Evolutionary conservation across 768 basidiomycete genomes (phyloP).

Genomic region (Leccinum uliginosum): DNA sequence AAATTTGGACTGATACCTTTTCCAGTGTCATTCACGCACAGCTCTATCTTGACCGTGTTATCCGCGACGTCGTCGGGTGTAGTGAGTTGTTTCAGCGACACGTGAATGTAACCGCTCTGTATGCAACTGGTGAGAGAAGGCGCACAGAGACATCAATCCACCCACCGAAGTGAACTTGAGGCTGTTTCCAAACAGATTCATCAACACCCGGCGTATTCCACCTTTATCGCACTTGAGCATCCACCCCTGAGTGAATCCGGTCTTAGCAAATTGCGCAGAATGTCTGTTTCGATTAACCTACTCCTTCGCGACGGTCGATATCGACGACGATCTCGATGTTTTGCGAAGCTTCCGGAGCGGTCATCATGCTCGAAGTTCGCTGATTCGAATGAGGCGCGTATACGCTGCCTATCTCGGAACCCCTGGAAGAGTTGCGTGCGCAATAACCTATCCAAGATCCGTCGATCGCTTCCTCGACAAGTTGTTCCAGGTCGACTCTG

Average conservation of each 20-base stretch:
- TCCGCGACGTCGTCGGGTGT: conserved; percentile 47
- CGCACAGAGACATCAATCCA: conserved; percentile 4
- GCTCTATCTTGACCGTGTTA: conserved; percentile 69
- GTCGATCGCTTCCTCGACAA: conserved; percentile 87
- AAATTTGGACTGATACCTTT: conserved; percentile 96
- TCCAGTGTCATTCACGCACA: conserved; percentile 84
- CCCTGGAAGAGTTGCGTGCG: conserved; percentile 66
- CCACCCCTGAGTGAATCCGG: conserved; percentile 64
- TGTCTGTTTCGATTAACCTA: conserved; percentile 30
- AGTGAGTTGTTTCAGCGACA: conserved; percentile 72
- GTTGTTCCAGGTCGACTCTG: conserved; percentile 71
- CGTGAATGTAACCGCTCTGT: conserved; percentile 86
- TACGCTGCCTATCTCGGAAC: conserved; percentile 86
- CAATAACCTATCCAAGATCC: conserved; percentile 93
- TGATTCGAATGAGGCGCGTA: conserved; percentile 71
- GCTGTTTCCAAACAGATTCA: conserved; percentile 95
- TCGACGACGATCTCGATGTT: conserved; percentile 88
- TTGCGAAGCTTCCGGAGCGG: conserved; percentile 29
- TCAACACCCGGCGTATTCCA: conserved; percentile 84
- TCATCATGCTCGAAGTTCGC: conserved; percentile 38
- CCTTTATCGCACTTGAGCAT: conserved; percentile 84
- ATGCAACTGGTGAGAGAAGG: conserved; percentile 4
- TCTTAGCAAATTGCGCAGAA: conserved; percentile 5
- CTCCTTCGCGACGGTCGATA: conserved; percentile 67
- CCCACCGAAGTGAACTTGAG: conserved; percentile 85